phyloP scores from a whole-genome alignment of 192 early-diverging fungal species.

The Entomortierella parvispora region DNA sequence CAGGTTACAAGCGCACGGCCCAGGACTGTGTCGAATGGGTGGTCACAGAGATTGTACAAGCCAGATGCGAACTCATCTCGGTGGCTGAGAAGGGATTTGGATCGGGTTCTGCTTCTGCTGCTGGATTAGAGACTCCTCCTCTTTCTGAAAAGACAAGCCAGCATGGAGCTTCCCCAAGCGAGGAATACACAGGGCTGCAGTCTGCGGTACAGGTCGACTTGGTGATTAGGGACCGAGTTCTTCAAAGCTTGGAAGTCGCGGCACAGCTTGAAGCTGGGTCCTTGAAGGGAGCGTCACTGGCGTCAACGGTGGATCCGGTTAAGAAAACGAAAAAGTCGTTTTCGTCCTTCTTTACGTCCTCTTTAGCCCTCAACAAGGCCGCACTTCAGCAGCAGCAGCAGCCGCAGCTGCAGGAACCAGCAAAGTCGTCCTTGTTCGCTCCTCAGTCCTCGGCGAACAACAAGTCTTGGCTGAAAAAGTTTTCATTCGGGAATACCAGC shows the following conservation, averaged over 20 bases:
- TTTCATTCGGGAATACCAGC: conserved; percentile 34
- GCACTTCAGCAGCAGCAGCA: neutral
- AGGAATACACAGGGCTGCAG: conserved; percentile 21
- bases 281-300: neutral
- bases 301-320: neutral
- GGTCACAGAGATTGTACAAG: conserved; percentile 42
- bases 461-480: conserved; percentile 34
- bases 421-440: neutral
- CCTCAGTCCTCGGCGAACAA: conserved; percentile 1
- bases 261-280: conserved; percentile 13
- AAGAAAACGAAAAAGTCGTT: conserved; percentile 16
- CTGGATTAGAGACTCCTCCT: neutral
- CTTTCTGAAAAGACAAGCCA: neutral
- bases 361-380: too few relatives aligned
- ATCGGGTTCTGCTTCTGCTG: neutral
- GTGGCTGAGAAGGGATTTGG: conserved; percentile 13
- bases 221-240: conserved; percentile 26
- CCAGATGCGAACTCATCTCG: conserved; percentile 32
- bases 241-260: conserved; percentile 29
- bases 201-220: conserved; percentile 31
- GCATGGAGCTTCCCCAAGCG: conserved; percentile 28
- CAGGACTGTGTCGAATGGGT: conserved; percentile 43
- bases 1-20: conserved; percentile 12
- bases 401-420: too few relatives aligned
- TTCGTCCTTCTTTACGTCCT: conserved; percentile 15